Conservation (phyloP, 495 filamentous ascomycete species). For the Podospora conica region DNA sequence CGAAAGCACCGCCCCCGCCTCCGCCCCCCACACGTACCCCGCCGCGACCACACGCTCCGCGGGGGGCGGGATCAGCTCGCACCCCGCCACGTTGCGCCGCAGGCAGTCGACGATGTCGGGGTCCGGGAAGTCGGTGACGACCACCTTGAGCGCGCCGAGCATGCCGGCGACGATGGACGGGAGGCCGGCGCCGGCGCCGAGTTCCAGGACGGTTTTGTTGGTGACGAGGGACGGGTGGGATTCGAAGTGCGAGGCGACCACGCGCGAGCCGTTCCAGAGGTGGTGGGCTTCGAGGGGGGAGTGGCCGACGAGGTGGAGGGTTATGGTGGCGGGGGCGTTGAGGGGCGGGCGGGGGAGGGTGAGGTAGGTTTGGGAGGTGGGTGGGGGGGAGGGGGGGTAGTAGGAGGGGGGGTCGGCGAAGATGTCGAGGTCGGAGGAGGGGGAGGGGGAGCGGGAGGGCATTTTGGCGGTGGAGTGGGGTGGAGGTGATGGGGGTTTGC, state of each 20-base stretch:
- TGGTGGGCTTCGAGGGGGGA: slow-evolving; percentile 88
- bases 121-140: slow-evolving; percentile 88
- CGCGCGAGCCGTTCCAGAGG: slow-evolving; percentile 82
- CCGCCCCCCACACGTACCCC: slow-evolving; percentile 76
- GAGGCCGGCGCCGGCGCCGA: slow-evolving; percentile 83
- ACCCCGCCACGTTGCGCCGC: slow-evolving; percentile 57
- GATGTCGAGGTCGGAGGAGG: slow-evolving; percentile 18
- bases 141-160: slow-evolving; percentile 60
- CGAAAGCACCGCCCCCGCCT: slow-evolving; percentile 45
- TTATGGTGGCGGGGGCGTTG: slow-evolving; percentile 50
- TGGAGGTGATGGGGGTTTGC: background rate
- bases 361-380: slow-evolving; percentile 62
- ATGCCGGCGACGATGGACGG: slow-evolving; percentile 71
- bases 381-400: slow-evolving; percentile 62
- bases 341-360: background rate
- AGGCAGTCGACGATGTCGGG: slow-evolving; percentile 71
- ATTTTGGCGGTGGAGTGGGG: background rate
- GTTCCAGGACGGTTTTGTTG: slow-evolving; percentile 68
- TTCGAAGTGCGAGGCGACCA: slow-evolving; percentile 72
- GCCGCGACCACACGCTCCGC: slow-evolving; percentile 40
- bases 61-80: slow-evolving; percentile 23
- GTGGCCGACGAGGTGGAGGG: slow-evolving; percentile 77
- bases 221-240: slow-evolving; percentile 51
- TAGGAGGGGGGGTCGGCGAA: slow-evolving; percentile 77
- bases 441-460: background rate